These are phyloP conservation scores for Lepraria neglecta DNA, from an alignment of 495 filamentous ascomycete species.

Conservation along the genomic window DNA sequence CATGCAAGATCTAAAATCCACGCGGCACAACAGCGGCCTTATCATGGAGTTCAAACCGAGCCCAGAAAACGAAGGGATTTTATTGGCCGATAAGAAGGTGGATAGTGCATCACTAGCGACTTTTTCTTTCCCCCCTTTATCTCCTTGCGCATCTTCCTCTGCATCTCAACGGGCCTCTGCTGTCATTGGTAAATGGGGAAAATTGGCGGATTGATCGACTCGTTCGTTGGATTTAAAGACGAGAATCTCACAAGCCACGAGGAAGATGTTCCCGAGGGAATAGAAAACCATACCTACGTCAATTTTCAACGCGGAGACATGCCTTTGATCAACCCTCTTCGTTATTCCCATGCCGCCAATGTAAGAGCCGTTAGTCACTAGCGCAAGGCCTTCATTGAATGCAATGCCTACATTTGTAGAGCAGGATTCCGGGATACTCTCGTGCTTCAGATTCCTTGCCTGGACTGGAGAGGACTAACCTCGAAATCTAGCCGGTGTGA, in stretches of 20 bases:
- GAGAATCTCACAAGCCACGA: not conserved
- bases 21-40: not conserved
- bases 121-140: not conserved
- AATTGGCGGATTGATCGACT: not conserved
- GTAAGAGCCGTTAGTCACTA: no score
- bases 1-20: not conserved
- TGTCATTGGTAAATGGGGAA: no score
- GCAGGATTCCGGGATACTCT: no score
- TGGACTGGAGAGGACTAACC: no score
- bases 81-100: constrained; percentile 5
- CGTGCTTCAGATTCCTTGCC: no score
- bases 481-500: no score
- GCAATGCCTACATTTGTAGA: no score
- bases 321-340: no score
- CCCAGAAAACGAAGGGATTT: not conserved
- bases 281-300: no score
- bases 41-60: not conserved
- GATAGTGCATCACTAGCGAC: not conserved
- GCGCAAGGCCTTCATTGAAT: no score
- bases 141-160: not conserved
- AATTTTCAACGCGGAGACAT: no score
- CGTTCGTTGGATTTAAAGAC: not conserved
- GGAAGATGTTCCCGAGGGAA: not conserved
- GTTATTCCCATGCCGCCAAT: no score
- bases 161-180: not conserved